Evolutionary conservation across 225 moss, liverwort and hornwort genomes (phyloP), one percentile per base, ranked within the genome.

Genomic region (Bryoerythrophyllum caledonicum): DNA sequence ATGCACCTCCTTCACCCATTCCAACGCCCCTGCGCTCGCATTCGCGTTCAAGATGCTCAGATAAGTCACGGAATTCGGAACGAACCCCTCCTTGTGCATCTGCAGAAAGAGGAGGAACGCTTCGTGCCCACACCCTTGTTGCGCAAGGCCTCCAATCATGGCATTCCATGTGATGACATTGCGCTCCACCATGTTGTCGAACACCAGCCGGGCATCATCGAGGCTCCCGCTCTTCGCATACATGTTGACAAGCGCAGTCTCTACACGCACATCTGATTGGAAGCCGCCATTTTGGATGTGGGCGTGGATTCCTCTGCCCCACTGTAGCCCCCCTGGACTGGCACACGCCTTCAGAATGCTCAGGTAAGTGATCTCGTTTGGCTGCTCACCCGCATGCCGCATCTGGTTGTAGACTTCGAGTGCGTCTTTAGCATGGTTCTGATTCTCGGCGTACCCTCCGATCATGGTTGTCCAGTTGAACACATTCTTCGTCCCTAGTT

Each of bases 141-240:
- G 66, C 27, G 67, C 60, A 68, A 65, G 66, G 21, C 65, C 79
- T 12, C 79, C 73, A 53, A 79, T 79, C 79, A 79, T 74, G 20
- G 59, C 67, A 55, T 65, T 79, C 79, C 79, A 79, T 23, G 65
- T 65, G 19, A 79, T 67, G 19, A 73, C 20, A 73, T 79, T 63
- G 38, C 79, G 73, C 34, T 74, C 60, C 15, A 21, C 27, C 79
- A 79, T 73, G 44, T 60, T 74, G 51, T 79, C 67, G 40, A 79
- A 79, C 17, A 79, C 59, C 57, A 65, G 6, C 44, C 79, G 58
- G 6, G 73, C 79, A 37, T 73, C 60, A 60, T 73, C 28, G 53
- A 73, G 43, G 74, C 79, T 79, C 58, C 79, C 79, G 68, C 61
- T 73, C 73, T 79, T 79, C 14, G 73, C 73, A 68, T 79, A 79